These are phyloP conservation scores for Brassica incana DNA, from an alignment of 345 rosid genomes.

Conservation along the genomic window DNA sequence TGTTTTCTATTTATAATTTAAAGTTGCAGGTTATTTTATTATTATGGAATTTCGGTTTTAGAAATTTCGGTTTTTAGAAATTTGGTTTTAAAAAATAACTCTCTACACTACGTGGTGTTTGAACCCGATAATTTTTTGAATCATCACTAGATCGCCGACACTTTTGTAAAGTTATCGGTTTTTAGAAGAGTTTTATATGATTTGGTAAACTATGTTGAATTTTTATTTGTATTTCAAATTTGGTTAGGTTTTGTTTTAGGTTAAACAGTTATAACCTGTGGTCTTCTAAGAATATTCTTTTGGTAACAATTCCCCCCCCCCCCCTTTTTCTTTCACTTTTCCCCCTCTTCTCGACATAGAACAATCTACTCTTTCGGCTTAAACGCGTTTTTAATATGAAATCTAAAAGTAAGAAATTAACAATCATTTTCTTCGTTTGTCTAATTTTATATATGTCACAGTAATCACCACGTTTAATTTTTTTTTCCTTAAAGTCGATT, in stretches of 20 bases:
- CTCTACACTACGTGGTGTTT: too few relatives aligned
- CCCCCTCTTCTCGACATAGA: background rate
- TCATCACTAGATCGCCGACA: too few relatives aligned
- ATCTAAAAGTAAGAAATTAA: background rate
- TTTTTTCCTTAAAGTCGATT: background rate
- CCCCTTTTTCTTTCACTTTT: background rate
- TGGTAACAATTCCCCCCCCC: too few relatives aligned
- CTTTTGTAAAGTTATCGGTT: background rate
- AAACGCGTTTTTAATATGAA: constrained; percentile 14
- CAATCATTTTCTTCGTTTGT: constrained; percentile 10
- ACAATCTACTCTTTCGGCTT: constrained; percentile 24
- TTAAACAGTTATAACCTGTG: background rate
- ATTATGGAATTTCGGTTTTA: background rate
- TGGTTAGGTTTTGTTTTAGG: background rate
- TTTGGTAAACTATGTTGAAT: background rate
- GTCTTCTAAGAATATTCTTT: too few relatives aligned
- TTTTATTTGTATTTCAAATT: background rate
- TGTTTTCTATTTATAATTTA: background rate
- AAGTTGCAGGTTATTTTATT: background rate
- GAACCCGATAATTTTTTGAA: too few relatives aligned
- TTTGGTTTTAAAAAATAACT: too few relatives aligned
- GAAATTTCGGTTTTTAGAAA: too few relatives aligned
- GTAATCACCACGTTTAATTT: background rate
- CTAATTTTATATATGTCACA: background rate
- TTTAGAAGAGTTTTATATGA: background rate